phyloP scores from a whole-genome alignment of 768 basidiomycete species.

The Leccinum subgranulosum region DNA sequence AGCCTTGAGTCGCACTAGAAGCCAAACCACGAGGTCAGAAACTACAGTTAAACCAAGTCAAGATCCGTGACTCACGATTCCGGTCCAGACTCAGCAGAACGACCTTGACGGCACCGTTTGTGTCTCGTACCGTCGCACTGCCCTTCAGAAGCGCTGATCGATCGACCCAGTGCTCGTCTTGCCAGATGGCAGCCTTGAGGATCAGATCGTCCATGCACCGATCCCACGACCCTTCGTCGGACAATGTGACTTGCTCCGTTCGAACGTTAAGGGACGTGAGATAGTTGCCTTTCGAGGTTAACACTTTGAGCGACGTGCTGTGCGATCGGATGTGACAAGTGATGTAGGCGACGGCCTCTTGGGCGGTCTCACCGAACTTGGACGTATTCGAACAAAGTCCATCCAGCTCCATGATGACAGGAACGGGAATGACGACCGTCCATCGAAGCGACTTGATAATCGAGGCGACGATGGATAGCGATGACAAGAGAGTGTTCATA shows the following conservation, averaged over 20 bases:
- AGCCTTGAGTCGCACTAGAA: slow-evolving; percentile 85
- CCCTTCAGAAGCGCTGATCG: slow-evolving; percentile 66
- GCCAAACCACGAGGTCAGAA: slow-evolving; percentile 10
- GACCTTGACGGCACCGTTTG: slow-evolving; percentile 67
- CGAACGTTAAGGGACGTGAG: slow-evolving; percentile 78
- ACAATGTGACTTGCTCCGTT: slow-evolving; percentile 79
- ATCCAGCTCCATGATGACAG: slow-evolving; percentile 96
- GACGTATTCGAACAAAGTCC: slow-evolving; percentile 69
- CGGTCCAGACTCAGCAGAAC: slow-evolving; percentile 89
- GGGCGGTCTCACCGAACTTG: slow-evolving; percentile 72
- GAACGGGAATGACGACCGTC: slow-evolving; percentile 90
- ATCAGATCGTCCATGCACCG: slow-evolving; percentile 95
- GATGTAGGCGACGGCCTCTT: slow-evolving; percentile 71
- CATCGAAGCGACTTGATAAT: slow-evolving; percentile 79
- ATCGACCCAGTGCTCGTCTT: slow-evolving; percentile 89
- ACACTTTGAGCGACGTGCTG: slow-evolving; percentile 80
- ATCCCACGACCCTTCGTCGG: slow-evolving; percentile 46
- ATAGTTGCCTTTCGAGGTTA: slow-evolving; percentile 95
- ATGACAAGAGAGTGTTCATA: slow-evolving; percentile 91
- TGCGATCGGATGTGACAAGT: slow-evolving; percentile 73
- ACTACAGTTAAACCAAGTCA: slow-evolving; percentile 9
- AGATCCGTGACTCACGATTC: slow-evolving; percentile 59
- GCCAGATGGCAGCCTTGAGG: slow-evolving; percentile 89
- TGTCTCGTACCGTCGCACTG: slow-evolving; percentile 33
- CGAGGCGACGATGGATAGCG: slow-evolving; percentile 65